Evolutionary conservation across 306 rosid species (phyloP), one percentile per base, ranked within the genome.

Genomic region (Geum urbanum): DNA sequence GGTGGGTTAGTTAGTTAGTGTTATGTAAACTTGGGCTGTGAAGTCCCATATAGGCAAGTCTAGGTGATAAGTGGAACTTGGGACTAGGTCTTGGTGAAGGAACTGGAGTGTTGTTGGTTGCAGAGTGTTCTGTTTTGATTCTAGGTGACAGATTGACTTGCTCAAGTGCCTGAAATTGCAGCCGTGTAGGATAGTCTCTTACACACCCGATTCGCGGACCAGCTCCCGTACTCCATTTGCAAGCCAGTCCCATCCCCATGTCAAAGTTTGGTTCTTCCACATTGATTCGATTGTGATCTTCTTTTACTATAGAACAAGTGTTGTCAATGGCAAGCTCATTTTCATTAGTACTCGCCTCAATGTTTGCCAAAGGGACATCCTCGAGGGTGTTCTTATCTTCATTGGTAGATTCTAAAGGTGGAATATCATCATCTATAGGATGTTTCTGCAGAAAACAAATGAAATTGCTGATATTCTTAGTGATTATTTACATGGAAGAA

Each of bases 41-140:
- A 43, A 86, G 82, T 65, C 86, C 84, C 84, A 88, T 79, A 44
- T 46, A 79, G 6, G 83, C 82, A 76, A 88, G 82, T 71, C 80
- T 85, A 12, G 95, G 91, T n/a, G 96, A 91, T 6, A 86, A 64
- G 56, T 77, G 95, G 45, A 91, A 5, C 57, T 85, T 81, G 58
- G 92, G 90, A 81, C 86, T 83, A 7, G 92, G 92, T 37, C 96
- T 89, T 45, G 95, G 88, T 1, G 96, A 87, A 15, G 96, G 97
- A 9, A 87, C 81, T 2, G 96, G 92, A 15, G 69, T 60, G 20
- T 19, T 32, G 24, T 50, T 83, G 35, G 41, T 16, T 16, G 58
- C 63, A 67, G 60, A 52, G 70, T 60, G 48, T 78, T 61, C 84
- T 16, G 20, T 43, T 69, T 39, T 79, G 77, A 67, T 74, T 45